Conservation (phyloP, 306 rosid genomes). For the Sicyos edulis region DNA sequence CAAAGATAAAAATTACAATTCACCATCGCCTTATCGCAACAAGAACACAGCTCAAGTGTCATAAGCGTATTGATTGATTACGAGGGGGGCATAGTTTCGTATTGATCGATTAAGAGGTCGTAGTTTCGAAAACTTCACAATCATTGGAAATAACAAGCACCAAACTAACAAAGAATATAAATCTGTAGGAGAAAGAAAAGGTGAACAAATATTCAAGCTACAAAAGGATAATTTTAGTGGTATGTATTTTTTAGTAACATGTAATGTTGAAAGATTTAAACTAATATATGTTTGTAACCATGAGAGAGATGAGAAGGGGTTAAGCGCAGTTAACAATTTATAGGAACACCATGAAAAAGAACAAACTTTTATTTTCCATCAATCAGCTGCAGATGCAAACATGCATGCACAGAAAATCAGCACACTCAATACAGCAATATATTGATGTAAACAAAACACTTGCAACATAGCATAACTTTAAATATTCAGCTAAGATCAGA, state of each 20-base stretch:
- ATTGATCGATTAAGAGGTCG: background rate
- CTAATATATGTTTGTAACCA: background rate
- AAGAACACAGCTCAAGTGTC: background rate
- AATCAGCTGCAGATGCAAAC: conserved; percentile 20
- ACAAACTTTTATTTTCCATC: conserved; percentile 18
- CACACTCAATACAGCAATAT: conserved; percentile 14
- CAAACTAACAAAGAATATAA: background rate
- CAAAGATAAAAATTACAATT: background rate
- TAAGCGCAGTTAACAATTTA: background rate
- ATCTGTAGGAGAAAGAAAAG: background rate
- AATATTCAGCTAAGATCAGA: conserved; percentile 5
- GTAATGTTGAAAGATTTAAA: too few species aligned
- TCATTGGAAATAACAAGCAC: background rate
- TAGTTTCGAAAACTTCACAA: background rate
- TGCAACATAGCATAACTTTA: too few species aligned
- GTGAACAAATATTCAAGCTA: too few species aligned
- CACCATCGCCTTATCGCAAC: too few species aligned
- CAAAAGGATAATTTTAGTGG: background rate
- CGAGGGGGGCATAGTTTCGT: too few species aligned
- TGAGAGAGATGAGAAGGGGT: background rate
- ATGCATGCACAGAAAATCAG: conserved; percentile 14
- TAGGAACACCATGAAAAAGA: conserved; percentile 3
- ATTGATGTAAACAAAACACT: background rate
- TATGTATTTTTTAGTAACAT: too few species aligned
- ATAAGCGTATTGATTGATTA: too few species aligned